Evolutionary conservation across 2,329 filamentous ascomycete species (phyloP).

Genomic region (Penicillium sp.): DNA sequence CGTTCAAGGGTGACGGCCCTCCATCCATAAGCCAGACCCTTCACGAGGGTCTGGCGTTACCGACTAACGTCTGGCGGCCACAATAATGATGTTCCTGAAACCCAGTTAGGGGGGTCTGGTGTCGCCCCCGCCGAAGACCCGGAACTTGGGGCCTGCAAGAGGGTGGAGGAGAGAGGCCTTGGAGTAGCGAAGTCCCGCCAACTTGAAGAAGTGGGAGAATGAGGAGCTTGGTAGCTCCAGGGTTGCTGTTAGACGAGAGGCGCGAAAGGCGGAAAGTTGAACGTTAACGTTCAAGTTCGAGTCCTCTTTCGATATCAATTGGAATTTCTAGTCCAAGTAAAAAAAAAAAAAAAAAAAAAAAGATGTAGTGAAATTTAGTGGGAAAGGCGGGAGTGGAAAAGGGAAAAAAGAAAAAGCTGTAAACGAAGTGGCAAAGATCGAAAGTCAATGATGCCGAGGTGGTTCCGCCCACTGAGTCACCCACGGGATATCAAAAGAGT

Average conservation of each 20-base stretch:
- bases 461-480: conserved; percentile 1
- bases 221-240: conserved; percentile 37
- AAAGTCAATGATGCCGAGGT: neutral
- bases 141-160: conserved; percentile 82
- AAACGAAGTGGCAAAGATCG: conserved; percentile 1
- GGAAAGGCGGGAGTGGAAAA: neutral
- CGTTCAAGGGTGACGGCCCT: conserved; percentile 26
- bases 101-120: conserved; percentile 93
- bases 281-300: conserved; percentile 1
- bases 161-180: conserved; percentile 70
- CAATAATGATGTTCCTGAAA: conserved; percentile 28
- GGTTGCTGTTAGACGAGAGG: conserved; percentile 20
- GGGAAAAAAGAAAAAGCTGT: neutral
- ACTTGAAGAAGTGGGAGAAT: conserved; percentile 62
- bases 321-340: too few species aligned
- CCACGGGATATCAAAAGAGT: neutral
- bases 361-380: neutral
- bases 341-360: too few species aligned
- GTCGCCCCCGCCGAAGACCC: conserved; percentile 94
- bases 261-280: conserved; percentile 15
- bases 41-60: conserved; percentile 35
- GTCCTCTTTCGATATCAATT: neutral
- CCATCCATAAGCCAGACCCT: conserved; percentile 39
- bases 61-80: conserved; percentile 32
- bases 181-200: conserved; percentile 72